Evolutionary conservation across 768 basidiomycete genomes (phyloP).

Genomic region (Suillus subalutaceus): DNA sequence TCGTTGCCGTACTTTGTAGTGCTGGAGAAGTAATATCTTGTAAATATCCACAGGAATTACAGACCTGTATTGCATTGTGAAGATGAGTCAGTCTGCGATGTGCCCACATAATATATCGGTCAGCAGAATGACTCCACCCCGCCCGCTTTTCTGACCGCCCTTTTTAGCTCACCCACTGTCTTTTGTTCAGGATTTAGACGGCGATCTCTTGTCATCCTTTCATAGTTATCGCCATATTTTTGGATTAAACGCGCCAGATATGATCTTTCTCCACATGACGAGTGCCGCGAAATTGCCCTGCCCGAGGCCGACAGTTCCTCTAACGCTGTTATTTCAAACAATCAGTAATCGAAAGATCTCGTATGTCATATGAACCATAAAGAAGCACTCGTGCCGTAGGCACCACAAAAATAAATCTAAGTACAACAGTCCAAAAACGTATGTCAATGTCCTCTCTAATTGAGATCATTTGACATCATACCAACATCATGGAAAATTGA

Average conservation of each 20-base stretch:
- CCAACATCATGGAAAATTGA: neutral
- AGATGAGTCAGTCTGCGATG: neutral
- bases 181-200: constrained; percentile 83
- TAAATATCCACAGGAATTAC: neutral
- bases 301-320: constrained; percentile 60
- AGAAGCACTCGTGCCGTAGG: constrained; percentile 6
- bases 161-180: constrained; percentile 75
- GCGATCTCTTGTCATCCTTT: constrained; percentile 78
- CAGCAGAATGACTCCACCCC: constrained; percentile 35
- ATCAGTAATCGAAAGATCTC: constrained; percentile 2
- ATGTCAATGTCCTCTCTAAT: neutral
- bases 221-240: constrained; percentile 72
- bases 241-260: constrained; percentile 69
- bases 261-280: constrained; percentile 68
- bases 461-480: constrained; percentile 6
- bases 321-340: constrained; percentile 49
- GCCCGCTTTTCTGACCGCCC: constrained; percentile 62
- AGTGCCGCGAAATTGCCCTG: constrained; percentile 54
- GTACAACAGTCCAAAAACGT: neutral
- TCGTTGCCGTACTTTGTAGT: neutral
- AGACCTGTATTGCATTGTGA: neutral
- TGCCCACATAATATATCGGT: neutral
- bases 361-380: neutral
- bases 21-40: neutral
- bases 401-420: constrained; percentile 4